Evolutionary conservation across 2,329 filamentous ascomycete species (phyloP), one percentile per base, ranked within the genome.

Genomic region (Orbilia blumenaviensis): DNA sequence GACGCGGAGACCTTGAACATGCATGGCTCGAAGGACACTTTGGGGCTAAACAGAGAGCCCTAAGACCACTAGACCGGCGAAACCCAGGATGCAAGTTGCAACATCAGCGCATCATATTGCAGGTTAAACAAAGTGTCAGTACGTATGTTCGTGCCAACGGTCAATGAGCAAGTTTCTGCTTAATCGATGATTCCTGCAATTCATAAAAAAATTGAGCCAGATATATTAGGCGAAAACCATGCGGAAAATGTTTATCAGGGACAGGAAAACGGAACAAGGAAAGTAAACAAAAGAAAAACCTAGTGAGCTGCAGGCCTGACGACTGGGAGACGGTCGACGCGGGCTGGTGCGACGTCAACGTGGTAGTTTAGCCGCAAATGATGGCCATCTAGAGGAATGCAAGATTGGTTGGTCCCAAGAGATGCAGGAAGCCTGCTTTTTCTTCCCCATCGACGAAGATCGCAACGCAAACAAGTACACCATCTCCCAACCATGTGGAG

Each of bases 1-100:
- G 44, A 44, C 36, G 38, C 44, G 48, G 52, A 46, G 42, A 46
- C 5, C 52, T 36, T 23, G 52, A 25, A 62, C 18, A 10, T 54
- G 52, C 50, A 50, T 58, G 62, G 41, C 44, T 44, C 69, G 16
- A 7, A 9, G 23, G 42, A 3, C 23, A 23, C 38, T 21, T 21
- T 14, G n/a, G 27, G 21, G 54, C 66, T 34, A 61, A 42, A 25
- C n/a, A n/a, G n/a, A 63, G 63, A 44, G 54, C 54, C 36, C 63
- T 54, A 75, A 75, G 64, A 56, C 71, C 71, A 75, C 62, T 67
- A 18, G 71, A 63, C 54, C 54, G 44, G 41, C 44, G 16, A 63
- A 75, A 67, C 38, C 63, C 32, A 58, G 62, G 42, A 58, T 75
- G 71, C 71, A 63, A 75, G 46, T 46, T 42, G 62, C 71, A 67